Conservation (phyloP, 495 filamentous ascomycete species). For the Parachaetomium inaequale region DNA sequence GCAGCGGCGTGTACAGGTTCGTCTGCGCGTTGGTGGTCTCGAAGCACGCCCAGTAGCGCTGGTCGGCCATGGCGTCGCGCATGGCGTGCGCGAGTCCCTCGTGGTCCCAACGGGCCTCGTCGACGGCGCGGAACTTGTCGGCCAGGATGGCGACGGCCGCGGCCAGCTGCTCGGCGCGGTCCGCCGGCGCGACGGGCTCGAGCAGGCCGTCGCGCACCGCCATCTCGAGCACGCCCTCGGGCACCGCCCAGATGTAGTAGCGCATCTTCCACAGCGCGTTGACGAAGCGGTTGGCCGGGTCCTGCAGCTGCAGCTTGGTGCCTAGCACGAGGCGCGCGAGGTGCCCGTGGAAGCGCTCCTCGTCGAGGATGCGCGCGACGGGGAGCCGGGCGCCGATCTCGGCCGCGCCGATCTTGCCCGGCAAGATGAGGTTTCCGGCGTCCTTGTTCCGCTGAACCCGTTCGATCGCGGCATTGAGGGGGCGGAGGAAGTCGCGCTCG, state of each 20-base stretch:
- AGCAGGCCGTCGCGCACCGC: not conserved
- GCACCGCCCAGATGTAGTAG: slow-evolving; percentile 60
- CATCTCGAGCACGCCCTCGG: slow-evolving; percentile 6
- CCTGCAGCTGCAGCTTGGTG: not conserved
- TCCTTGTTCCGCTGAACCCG: not conserved
- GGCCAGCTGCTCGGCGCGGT: not conserved
- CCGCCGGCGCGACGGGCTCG: not conserved
- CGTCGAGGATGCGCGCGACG: not conserved
- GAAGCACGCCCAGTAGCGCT: not conserved
- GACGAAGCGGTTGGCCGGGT: not conserved
- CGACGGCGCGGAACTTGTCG: not conserved
- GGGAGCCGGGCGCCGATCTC: slow-evolving; percentile 8
- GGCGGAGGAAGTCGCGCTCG: slow-evolving; percentile 24
- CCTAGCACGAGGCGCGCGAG: slow-evolving; percentile 2
- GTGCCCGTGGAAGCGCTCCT: not conserved
- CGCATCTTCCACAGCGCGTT: slow-evolving; percentile 56
- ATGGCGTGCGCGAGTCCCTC: not conserved
- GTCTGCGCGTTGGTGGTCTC: slow-evolving; percentile 37
- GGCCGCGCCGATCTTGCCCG: not conserved
- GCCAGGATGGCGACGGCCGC: not conserved
- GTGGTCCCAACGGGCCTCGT: slow-evolving; percentile 6
- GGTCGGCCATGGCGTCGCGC: not conserved
- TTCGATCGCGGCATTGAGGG: not conserved
- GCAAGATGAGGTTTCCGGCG: not conserved
- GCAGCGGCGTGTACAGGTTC: slow-evolving; percentile 54